Conservation (phyloP, 805 yeast species). For the Phaffomyces opuntiae region DNA sequence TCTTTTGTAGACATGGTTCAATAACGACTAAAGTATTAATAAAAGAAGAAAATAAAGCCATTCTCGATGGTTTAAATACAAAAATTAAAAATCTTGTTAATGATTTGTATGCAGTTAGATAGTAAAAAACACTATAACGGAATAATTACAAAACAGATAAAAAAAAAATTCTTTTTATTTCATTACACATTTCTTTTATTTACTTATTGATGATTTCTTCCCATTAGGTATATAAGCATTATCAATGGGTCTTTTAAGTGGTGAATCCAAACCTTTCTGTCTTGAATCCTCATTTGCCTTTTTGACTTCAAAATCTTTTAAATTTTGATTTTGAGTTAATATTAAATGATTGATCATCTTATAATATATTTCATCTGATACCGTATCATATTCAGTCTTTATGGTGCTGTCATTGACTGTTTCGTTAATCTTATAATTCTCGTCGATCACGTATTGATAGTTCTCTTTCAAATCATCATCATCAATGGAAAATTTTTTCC, state of each 20-base stretch:
- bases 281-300: background rate
- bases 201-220: slow-evolving; percentile 1
- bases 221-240: slow-evolving; percentile 3
- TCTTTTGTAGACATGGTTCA: slow-evolving; percentile 1
- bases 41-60: background rate
- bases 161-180: background rate
- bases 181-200: slow-evolving; percentile 1
- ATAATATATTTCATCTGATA: slow-evolving; percentile 15
- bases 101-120: background rate
- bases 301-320: background rate
- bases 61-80: background rate
- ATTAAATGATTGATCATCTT: background rate
- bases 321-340: background rate
- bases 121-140: background rate
- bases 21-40: background rate
- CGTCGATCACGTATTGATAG: slow-evolving; percentile 7
- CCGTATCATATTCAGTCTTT: slow-evolving; percentile 24
- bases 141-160: too few relatives aligned
- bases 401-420: slow-evolving; percentile 3
- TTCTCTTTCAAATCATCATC: slow-evolving; percentile 6
- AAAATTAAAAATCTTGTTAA: background rate
- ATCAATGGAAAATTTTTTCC: slow-evolving; percentile 22
- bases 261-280: slow-evolving; percentile 2
- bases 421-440: background rate
- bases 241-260: slow-evolving; percentile 12